Evolutionary conservation across 208 protist genomes (phyloP).

Genomic region (Willaertia magna): DNA sequence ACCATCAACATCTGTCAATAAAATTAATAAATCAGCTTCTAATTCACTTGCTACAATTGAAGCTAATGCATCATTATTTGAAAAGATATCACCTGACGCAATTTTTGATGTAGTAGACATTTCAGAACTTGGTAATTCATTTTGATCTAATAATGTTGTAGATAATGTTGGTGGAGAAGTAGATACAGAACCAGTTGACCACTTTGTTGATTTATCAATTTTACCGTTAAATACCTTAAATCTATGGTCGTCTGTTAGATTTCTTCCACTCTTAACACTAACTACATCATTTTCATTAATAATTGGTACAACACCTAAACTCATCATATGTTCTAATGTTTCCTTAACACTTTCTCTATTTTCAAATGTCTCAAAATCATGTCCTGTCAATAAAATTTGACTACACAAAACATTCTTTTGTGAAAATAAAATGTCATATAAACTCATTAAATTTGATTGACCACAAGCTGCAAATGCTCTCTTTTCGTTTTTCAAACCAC

Average conservation of each 20-base stretch:
- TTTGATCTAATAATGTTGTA: no score
- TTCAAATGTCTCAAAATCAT: conserved; percentile 35
- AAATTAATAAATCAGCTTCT: conserved; percentile 40
- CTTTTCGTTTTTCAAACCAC: no score
- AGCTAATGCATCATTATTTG: conserved; percentile 45
- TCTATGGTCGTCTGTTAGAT: no score
- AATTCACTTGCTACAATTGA: conserved; percentile 38
- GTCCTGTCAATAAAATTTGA: conserved; percentile 44
- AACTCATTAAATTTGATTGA: conserved; percentile 44
- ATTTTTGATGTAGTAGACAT: conserved; percentile 18
- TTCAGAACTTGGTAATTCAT: no score
- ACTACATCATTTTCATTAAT: conserved; percentile 61
- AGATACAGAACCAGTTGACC: no score
- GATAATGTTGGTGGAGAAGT: no score
- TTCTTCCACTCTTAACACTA: neutral
- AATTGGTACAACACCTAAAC: conserved; percentile 41
- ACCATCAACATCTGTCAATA: conserved; percentile 52
- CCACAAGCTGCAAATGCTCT: conserved; percentile 37
- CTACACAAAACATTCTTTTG: conserved; percentile 31
- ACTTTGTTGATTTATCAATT: no score
- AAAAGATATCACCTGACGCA: conserved; percentile 16
- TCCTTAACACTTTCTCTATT: conserved; percentile 22
- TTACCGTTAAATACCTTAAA: no score
- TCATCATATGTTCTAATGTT: conserved; percentile 40
- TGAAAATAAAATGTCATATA: conserved; percentile 44